Percentiles rank a stretch among this genome's conserved stretches.
phyloP scores from a whole-genome alignment of 2,329 filamentous ascomycete species.

The Pestalotiopsis sp. region DNA sequence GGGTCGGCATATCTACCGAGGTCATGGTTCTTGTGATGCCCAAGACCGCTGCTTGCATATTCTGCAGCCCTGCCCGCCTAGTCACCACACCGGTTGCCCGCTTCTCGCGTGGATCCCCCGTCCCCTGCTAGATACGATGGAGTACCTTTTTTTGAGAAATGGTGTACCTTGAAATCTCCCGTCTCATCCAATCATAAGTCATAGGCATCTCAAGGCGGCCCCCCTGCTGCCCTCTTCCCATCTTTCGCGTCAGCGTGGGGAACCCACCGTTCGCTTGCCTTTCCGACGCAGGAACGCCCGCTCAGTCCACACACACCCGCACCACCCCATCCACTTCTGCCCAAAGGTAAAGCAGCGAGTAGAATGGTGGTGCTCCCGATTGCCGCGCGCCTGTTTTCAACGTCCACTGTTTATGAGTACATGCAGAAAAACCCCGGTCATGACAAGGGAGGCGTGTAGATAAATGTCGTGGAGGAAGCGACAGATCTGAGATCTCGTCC shows the following conservation, averaged over 20 bases:
- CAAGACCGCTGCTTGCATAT: conserved; percentile 22
- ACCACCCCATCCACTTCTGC: neutral
- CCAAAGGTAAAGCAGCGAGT: conserved; percentile 41
- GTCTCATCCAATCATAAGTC: conserved; percentile 57
- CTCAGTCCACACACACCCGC: conserved; percentile 24
- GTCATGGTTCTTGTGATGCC: conserved; percentile 16
- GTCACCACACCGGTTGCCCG: conserved; percentile 29
- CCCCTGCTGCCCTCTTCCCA: conserved; percentile 16
- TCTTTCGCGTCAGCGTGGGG: conserved; percentile 30
- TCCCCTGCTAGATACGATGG: conserved; percentile 37
- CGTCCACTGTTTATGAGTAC: conserved; percentile 29
- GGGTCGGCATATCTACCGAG: conserved; percentile 11
- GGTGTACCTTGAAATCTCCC: conserved; percentile 31
- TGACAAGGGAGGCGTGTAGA: conserved; percentile 32
- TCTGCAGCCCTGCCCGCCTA: conserved; percentile 25
- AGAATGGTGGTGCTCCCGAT: conserved; percentile 34
- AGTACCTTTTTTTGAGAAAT: conserved; percentile 46
- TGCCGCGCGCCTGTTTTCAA: conserved; percentile 28
- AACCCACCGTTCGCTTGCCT: conserved; percentile 17
- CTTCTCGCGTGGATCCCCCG: conserved; percentile 22
- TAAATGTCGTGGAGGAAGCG: conserved; percentile 22
- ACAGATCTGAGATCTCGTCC: conserved; percentile 27
- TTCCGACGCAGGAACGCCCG: conserved; percentile 33
- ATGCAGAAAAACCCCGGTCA: conserved; percentile 27
- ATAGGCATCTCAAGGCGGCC: conserved; percentile 49